A percentile compares a stretch with the other conserved stretches of the same genome.
Evolutionary conservation across 176 grass and related monocot species (phyloP).

Genomic region (Musa schizocarpa): DNA sequence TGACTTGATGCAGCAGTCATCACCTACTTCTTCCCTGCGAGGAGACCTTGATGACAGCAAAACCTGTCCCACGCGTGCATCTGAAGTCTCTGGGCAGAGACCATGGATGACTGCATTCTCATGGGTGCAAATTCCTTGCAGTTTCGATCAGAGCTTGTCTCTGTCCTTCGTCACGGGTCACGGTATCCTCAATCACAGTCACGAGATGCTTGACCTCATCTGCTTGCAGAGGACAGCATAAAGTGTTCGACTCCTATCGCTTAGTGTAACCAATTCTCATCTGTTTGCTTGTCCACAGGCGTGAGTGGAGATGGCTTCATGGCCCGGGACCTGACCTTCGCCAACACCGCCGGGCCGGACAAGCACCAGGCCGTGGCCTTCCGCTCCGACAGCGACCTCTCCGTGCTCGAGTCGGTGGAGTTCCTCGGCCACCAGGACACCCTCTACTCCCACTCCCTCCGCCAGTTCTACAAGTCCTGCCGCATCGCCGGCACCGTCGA

Average conservation of each 20-base stretch:
- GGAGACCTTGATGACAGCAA: too few species aligned
- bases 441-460: constrained; percentile 74
- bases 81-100: too few species aligned
- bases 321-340: constrained; percentile 75
- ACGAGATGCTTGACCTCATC: neutral
- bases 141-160: neutral
- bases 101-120: neutral
- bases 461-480: constrained; percentile 73
- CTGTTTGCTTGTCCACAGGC: constrained; percentile 18
- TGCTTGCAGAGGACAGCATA: neutral
- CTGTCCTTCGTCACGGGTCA: too few species aligned
- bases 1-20: too few species aligned
- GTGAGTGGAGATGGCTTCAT: constrained; percentile 73
- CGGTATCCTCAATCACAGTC: too few species aligned
- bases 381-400: constrained; percentile 78
- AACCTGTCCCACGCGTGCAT: too few species aligned
- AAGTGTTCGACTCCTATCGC: too few species aligned
- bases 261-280: too few species aligned
- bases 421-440: constrained; percentile 91
- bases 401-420: constrained; percentile 69
- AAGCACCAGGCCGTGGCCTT: constrained; percentile 94
- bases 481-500: constrained; percentile 89
- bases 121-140: neutral
- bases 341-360: constrained; percentile 86
- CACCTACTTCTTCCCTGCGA: too few species aligned